phyloP scores from a whole-genome alignment of 371 early-diverging fungal species.

The Syncephalastrum monosporum region DNA sequence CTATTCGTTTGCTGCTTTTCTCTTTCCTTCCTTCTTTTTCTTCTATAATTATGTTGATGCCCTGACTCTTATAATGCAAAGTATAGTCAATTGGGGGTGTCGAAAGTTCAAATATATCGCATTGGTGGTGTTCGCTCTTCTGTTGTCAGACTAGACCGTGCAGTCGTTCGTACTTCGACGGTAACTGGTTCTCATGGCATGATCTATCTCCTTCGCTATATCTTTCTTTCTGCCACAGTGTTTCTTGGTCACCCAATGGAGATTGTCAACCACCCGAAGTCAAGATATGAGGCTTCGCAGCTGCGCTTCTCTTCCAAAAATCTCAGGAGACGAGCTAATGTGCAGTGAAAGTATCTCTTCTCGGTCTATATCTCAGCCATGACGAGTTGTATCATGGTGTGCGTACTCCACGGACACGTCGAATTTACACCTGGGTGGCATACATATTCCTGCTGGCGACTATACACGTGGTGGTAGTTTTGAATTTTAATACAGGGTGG shows the following conservation, averaged over 20 bases:
- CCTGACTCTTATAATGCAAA: slow-evolving; percentile 5
- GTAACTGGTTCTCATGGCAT: slow-evolving; percentile 55
- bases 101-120: slow-evolving; percentile 16
- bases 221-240: slow-evolving; percentile 10
- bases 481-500: no score
- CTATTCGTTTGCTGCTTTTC: slow-evolving; percentile 1
- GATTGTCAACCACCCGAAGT: slow-evolving; percentile 45
- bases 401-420: slow-evolving; percentile 54
- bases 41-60: neutral
- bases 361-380: slow-evolving; percentile 73
- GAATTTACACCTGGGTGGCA: slow-evolving; percentile 48
- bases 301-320: slow-evolving; percentile 23
- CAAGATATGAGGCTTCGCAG: slow-evolving; percentile 23
- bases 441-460: slow-evolving; percentile 51
- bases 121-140: slow-evolving; percentile 36
- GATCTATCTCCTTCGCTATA: slow-evolving; percentile 59
- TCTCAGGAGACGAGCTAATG: no score
- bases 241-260: slow-evolving; percentile 59
- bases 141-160: slow-evolving; percentile 51
- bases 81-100: neutral
- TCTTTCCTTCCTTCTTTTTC: slow-evolving; percentile 2
- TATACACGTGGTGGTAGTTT: slow-evolving; percentile 55
- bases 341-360: slow-evolving; percentile 67
- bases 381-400: slow-evolving; percentile 58
- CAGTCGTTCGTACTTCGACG: slow-evolving; percentile 60